Base-by-base conservation (phyloP, 805 yeast genomes). In the Saccharomycopsis guyanensis region DNA sequence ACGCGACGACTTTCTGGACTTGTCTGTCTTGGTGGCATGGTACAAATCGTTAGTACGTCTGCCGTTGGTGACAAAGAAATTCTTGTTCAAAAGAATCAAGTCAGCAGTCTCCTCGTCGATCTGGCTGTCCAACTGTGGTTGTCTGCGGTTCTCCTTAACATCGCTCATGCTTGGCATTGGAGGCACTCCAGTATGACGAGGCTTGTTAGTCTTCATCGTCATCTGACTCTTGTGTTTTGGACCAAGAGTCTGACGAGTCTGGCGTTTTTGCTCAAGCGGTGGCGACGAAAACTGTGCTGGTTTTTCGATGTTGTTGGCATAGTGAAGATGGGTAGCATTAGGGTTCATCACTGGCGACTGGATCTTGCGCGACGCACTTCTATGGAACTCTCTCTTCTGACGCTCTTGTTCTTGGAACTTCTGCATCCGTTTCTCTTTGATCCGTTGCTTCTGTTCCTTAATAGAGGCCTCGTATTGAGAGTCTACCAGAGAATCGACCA, bases 31-130 rank as follows among this genome's bases (percentile, higher is more conserved):
- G n/a, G 40, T 13, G 7, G 46, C 42, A 18, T 44, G 16, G 27
- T 50, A 50, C 19, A 47, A 6, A 29, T 50, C 53, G 27, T 47
- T 47, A 10, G 53, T 50, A 10, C 53, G 23, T 15, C 46, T 24
- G 12, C 53, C 53, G 35, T 50, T 50, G 4, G 53, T 47, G 22
- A 50, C 53, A 40, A 50, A 50, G 23, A 50, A 50, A 34, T 50
- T 50, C 35, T 50, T 50, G 35, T 50, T 50, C 18, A 47, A 31
- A 19, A 50, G 36, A 7, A 47, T 45, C 33, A 50, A 29, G 31
- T 50, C 53, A 12, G 53, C 53, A 27, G 43, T 47, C n/a, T 50
- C 52, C 39, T 50, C 52, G 36, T 47, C 52, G 38, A 50, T 43
- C 22, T 47, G 53, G 20, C 34, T 37, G 22, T 41, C 45, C 24